Percentiles rank a stretch among this genome's conserved stretches.
Conservation (phyloP, 176 grass and related monocot genomes). For the Oryza rufipogon region DNA sequence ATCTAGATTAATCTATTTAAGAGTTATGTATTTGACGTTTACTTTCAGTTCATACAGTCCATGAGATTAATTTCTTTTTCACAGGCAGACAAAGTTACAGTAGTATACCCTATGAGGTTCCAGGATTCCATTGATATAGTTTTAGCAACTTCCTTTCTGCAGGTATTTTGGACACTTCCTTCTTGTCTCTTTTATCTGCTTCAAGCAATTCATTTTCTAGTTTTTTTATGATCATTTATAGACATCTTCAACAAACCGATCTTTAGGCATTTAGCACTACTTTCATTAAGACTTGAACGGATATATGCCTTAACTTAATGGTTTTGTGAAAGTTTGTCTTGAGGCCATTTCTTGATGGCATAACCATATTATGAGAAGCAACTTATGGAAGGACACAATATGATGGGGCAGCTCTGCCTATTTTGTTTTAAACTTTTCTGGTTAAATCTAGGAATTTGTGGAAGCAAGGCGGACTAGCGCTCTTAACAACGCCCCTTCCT, state of each 20-base stretch:
- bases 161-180: slow-evolving; percentile 61
- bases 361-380: not conserved
- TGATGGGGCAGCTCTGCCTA: not conserved
- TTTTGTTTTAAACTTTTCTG: slow-evolving; percentile 1
- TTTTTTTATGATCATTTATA: slow-evolving; percentile 22
- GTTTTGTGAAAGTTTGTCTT: not conserved
- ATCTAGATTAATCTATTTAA: not conserved
- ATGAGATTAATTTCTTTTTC: slow-evolving; percentile 33
- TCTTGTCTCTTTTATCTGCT: slow-evolving; percentile 16
- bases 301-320: slow-evolving; percentile 16
- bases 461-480: slow-evolving; percentile 88
- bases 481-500: slow-evolving; percentile 86
- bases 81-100: slow-evolving; percentile 83
- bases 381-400: not conserved
- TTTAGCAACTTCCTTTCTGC: slow-evolving; percentile 92
- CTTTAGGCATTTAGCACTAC: slow-evolving; percentile 18
- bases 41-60: not conserved
- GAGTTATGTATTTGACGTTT: slow-evolving; percentile 28
- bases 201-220: slow-evolving; percentile 7
- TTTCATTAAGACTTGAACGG: not conserved
- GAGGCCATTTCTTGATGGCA: slow-evolving; percentile 10
- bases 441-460: slow-evolving; percentile 85
- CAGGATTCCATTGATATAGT: slow-evolving; percentile 96
- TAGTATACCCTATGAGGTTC: slow-evolving; percentile 97
- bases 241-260: slow-evolving; percentile 6